Evolutionary conservation across 257 asterid genomes (phyloP), one percentile per base, ranked within the genome.

Genomic region (Forsythia suspensa): DNA sequence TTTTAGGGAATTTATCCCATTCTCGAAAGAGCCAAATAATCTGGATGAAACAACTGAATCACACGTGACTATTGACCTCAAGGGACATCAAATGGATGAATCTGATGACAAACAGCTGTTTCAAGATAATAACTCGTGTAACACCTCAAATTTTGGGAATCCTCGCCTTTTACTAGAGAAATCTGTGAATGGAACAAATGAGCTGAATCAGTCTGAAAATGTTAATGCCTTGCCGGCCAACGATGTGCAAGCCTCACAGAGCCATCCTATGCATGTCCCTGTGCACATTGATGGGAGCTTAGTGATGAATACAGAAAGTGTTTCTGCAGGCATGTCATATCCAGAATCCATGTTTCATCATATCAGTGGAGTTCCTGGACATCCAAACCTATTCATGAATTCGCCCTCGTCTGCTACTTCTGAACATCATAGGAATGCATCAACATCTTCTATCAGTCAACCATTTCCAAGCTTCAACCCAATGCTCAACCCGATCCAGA

Each of bases 241-340:
- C 83, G 92, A 85, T 36, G 76, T 81, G 83, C 90, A 88, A 51
- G 80, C 84, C 74, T 76, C 82, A 41, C 91, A 84, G 81, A 85
- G 83, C 84, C 92, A 85, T 74, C 92, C 94, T 70, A 92, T 92
- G 77, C 93, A 88, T 80, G 94, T 92, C 38, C 91, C 98, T 12
- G 96, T 93, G 84, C 97, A 90, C 84, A 86, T 95, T 85, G 98
- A 91, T 83, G 97, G 92, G 77, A 86, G 84, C 83, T 76, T 75
- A 43, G 86, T 86, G 16, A 74, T 74, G 83, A 87, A 65, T 77
- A 80, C 87, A 41, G 76, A 81, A 41, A 81, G 73, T 70, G 75
- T 70, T 70, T 59, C 87, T 77, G 80, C 86, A 21, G 90, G 82
- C 74, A 71, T 73, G 42, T 43, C 90, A 11, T 51, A 24, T 79